Evolutionary conservation across 1,284 basidiomycete species (phyloP).

Genomic region (Heterobasidion irregulare): DNA sequence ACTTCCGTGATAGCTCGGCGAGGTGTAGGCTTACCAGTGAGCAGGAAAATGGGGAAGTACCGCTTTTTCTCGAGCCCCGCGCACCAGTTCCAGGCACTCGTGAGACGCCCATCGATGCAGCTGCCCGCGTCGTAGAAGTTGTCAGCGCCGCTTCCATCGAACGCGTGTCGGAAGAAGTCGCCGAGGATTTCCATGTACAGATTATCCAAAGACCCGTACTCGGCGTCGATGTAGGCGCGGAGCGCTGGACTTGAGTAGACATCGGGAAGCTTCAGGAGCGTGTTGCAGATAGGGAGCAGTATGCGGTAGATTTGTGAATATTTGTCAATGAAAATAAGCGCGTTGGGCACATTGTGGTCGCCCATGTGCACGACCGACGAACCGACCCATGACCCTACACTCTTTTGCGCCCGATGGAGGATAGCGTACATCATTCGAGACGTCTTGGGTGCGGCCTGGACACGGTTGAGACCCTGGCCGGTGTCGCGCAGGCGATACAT

Average conservation of each 20-base stretch:
- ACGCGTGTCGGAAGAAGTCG: conserved; percentile 79
- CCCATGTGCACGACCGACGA: conserved; percentile 49
- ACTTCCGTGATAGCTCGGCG: background rate
- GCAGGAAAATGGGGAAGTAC: conserved; percentile 70
- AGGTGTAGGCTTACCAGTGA: conserved; percentile 45
- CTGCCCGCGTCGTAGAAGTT: conserved; percentile 73
- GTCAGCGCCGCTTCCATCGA: conserved; percentile 76
- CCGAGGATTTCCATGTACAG: conserved; percentile 59
- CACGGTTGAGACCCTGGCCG: conserved; percentile 76
- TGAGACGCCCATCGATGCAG: conserved; percentile 58
- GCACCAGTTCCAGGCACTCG: conserved; percentile 86
- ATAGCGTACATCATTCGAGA: conserved; percentile 80
- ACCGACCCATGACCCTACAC: conserved; percentile 74
- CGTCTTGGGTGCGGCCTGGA: conserved; percentile 76
- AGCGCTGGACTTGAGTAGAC: conserved; percentile 61
- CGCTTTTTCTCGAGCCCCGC: conserved; percentile 73
- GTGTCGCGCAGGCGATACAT: conserved; percentile 74
- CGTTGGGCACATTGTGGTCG: conserved; percentile 84
- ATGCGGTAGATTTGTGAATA: conserved; percentile 85
- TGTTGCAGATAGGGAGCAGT: conserved; percentile 73
- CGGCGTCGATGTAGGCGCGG: conserved; percentile 67
- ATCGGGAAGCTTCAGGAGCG: conserved; percentile 58
- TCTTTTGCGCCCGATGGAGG: conserved; percentile 68
- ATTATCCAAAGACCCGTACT: conserved; percentile 67
- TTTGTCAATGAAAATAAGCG: conserved; percentile 79